Conservation (phyloP, 805 yeast genomes). For the Saturnispora sekii region DNA sequence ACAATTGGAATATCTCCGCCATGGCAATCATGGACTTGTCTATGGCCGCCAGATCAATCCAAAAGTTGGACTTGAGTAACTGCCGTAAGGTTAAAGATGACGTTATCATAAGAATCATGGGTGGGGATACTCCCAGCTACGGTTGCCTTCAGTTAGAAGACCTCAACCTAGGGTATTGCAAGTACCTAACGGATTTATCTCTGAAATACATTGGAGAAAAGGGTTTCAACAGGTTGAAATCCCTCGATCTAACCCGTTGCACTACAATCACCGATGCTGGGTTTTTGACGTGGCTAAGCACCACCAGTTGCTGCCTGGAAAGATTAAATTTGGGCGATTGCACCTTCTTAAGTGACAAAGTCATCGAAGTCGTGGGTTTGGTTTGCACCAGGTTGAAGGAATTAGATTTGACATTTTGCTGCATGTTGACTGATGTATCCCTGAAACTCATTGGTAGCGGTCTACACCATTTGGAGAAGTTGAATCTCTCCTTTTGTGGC, state of each 20-base stretch:
- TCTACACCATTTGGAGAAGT: constrained; percentile 42
- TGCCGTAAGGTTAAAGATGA: constrained; percentile 67
- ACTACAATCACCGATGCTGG: constrained; percentile 73
- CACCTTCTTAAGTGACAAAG: constrained; percentile 58
- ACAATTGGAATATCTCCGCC: constrained; percentile 70
- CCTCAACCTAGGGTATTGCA: constrained; percentile 62
- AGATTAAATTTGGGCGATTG: constrained; percentile 57
- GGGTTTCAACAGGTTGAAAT: constrained; percentile 39
- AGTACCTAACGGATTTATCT: constrained; percentile 58
- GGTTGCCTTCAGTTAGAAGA: constrained; percentile 54
- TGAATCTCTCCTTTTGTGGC: constrained; percentile 68
- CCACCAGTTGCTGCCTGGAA: constrained; percentile 43
- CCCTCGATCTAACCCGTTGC: constrained; percentile 60
- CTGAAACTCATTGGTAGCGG: constrained; percentile 58
- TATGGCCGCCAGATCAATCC: constrained; percentile 49
- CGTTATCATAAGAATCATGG: constrained; percentile 60
- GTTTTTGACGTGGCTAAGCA: constrained; percentile 53
- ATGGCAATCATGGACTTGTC: constrained; percentile 77
- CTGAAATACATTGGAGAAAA: constrained; percentile 53
- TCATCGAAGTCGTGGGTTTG: constrained; percentile 51
- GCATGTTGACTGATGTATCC: constrained; percentile 61
- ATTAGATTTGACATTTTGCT: constrained; percentile 62
- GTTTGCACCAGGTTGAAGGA: constrained; percentile 49
- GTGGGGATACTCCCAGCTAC: constrained; percentile 27
- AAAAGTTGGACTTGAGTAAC: constrained; percentile 56